Conservation (phyloP, 2,329 filamentous ascomycete species). For the Cladophialophora carrionii region DNA sequence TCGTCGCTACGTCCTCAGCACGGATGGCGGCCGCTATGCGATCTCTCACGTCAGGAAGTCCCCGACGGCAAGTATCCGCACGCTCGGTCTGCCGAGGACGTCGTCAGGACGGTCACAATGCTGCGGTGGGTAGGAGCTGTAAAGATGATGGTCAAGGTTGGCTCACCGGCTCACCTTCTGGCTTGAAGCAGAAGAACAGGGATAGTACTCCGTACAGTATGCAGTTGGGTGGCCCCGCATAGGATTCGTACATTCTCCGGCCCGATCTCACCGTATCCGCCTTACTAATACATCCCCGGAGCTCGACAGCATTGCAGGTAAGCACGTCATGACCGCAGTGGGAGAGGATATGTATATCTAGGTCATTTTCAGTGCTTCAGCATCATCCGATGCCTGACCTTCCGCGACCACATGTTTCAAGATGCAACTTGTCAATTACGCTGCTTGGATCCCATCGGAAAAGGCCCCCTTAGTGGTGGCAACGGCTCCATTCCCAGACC, state of each 20-base stretch:
- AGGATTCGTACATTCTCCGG: neutral
- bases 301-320: neutral
- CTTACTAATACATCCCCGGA: neutral
- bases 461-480: slow-evolving; percentile 17
- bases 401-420: neutral
- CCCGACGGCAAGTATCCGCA: neutral
- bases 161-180: neutral
- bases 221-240: neutral
- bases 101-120: neutral
- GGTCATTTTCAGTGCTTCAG: neutral
- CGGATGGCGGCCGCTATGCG: neutral
- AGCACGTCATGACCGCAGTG: neutral
- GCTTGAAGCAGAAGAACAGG: neutral
- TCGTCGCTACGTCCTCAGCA: neutral
- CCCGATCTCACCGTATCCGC: neutral
- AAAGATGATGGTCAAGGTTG: neutral
- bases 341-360: neutral
- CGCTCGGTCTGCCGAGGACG: neutral
- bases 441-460: slow-evolving; percentile 22
- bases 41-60: neutral
- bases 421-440: slow-evolving; percentile 20
- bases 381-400: neutral
- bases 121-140: neutral
- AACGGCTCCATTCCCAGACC: slow-evolving; percentile 20
- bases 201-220: neutral